phyloP scores from a whole-genome alignment of 768 basidiomycete genomes.

The Boletus tylopilopsis region DNA sequence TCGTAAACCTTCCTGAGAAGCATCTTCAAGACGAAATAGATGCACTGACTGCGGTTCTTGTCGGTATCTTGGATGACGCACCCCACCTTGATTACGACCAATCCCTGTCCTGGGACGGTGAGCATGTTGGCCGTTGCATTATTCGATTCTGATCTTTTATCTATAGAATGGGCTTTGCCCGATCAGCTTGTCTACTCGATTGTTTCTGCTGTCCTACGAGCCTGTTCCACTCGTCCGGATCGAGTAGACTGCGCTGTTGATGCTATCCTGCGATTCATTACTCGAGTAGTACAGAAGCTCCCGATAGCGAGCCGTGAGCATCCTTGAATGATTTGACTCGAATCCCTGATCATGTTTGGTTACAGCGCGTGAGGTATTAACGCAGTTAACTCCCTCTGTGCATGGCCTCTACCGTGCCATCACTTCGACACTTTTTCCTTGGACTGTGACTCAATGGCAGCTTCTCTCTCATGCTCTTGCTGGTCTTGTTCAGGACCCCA shows the following conservation, averaged over 20 bases:
- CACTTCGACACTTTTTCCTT: conserved; percentile 71
- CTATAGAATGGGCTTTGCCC: conserved; percentile 80
- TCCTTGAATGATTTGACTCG: neutral
- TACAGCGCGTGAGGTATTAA: conserved; percentile 66
- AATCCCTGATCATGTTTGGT: neutral
- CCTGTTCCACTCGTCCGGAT: conserved; percentile 52
- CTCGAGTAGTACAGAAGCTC: conserved; percentile 53
- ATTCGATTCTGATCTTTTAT: neutral
- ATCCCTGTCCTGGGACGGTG: conserved; percentile 79
- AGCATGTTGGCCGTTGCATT: conserved; percentile 6
- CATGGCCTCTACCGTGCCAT: conserved; percentile 88
- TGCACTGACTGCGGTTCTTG: conserved; percentile 53
- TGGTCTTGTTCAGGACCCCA: conserved; percentile 57
- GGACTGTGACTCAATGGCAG: conserved; percentile 67
- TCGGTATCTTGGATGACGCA: conserved; percentile 67
- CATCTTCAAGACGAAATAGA: conserved; percentile 51
- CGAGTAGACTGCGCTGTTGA: conserved; percentile 48
- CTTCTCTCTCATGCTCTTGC: conserved; percentile 50
- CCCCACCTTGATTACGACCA: conserved; percentile 75
- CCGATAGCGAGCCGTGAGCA: conserved; percentile 51
- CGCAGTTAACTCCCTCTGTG: conserved; percentile 74
- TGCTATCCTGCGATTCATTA: conserved; percentile 62
- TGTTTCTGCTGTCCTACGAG: conserved; percentile 67
- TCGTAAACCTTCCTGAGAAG: conserved; percentile 56
- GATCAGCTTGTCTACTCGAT: conserved; percentile 82